A percentile compares a stretch with the other conserved stretches of the same genome.
phyloP scores from a whole-genome alignment of 2,329 filamentous ascomycete genomes.

The Clarireedia monteithiana region DNA sequence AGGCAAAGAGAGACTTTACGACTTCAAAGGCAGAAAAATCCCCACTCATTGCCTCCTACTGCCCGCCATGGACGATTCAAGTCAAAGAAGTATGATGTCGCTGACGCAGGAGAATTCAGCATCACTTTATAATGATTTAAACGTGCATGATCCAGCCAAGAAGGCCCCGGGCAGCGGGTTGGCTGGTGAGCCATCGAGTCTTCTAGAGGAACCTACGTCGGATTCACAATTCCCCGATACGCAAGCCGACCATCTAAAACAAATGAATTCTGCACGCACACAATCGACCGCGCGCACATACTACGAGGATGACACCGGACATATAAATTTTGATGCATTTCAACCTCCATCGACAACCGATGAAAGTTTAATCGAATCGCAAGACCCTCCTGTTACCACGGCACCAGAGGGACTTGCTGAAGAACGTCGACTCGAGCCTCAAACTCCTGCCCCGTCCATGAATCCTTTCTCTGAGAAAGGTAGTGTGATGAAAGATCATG shows the following conservation, averaged over 20 bases:
- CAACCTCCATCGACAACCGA: background rate
- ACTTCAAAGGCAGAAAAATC: background rate
- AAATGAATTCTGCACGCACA: slow-evolving; percentile 15
- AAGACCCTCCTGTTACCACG: slow-evolving; percentile 15
- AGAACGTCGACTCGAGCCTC: slow-evolving; percentile 16
- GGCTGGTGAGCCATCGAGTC: background rate
- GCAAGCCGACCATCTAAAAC: slow-evolving; percentile 1
- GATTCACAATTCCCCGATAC: background rate
- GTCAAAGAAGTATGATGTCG: slow-evolving; percentile 24
- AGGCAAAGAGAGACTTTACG: background rate
- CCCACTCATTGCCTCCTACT: background rate
- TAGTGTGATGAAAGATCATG: slow-evolving; percentile 22
- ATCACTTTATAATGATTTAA: slow-evolving; percentile 22
- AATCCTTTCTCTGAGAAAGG: slow-evolving; percentile 28
- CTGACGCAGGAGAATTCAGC: slow-evolving; percentile 24
- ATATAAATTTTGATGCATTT: slow-evolving; percentile 17
- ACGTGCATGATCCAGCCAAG: slow-evolving; percentile 8
- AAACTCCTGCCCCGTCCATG: slow-evolving; percentile 24
- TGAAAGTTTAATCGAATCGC: slow-evolving; percentile 11
- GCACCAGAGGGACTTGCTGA: background rate
- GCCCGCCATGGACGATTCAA: slow-evolving; percentile 6
- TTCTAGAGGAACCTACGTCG: background rate
- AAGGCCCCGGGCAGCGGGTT: background rate
- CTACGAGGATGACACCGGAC: slow-evolving; percentile 22
- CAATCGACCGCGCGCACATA: slow-evolving; percentile 24